Conservation (phyloP, 768 basidiomycete genomes). For the Russula compacta region DNA sequence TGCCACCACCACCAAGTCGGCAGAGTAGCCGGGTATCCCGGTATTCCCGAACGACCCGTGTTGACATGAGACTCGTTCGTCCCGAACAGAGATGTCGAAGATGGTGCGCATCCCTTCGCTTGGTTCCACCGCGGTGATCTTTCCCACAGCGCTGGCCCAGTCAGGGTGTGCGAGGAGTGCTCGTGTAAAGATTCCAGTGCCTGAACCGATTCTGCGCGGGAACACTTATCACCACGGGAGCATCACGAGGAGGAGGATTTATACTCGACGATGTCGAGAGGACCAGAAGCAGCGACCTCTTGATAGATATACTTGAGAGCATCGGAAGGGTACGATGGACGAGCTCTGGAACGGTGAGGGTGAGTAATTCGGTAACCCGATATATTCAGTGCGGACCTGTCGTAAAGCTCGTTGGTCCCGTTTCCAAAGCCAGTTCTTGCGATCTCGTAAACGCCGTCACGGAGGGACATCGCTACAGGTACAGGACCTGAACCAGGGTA, state of each 20-base stretch:
- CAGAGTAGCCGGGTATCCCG: constrained; percentile 54
- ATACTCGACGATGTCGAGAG: constrained; percentile 64
- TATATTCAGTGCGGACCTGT: constrained; percentile 37
- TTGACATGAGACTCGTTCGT: constrained; percentile 42
- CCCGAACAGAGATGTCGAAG: constrained; percentile 48
- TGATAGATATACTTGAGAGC: constrained; percentile 54
- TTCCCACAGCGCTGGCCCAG: constrained; percentile 41
- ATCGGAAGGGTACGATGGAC: constrained; percentile 71
- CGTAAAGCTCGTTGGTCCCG: constrained; percentile 80
- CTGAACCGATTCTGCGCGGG: constrained; percentile 57
- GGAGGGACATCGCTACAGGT: constrained; percentile 24
- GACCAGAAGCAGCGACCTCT: constrained; percentile 30
- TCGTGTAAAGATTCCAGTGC: constrained; percentile 85
- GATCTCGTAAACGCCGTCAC: constrained; percentile 45
- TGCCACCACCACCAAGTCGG: constrained; percentile 70
- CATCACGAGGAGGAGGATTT: neutral
- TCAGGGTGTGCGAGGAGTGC: constrained; percentile 59
- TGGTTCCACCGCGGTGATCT: constrained; percentile 71
- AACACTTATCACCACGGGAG: neutral
- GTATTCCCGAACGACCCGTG: constrained; percentile 68
- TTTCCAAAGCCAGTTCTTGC: constrained; percentile 67
- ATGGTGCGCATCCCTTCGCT: constrained; percentile 76
- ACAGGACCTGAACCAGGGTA: neutral
- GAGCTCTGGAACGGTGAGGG: constrained; percentile 40
- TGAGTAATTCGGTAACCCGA: neutral